Base-by-base conservation (phyloP, 2,329 filamentous ascomycete species). In the Scopulariopsis brevicaulis region DNA sequence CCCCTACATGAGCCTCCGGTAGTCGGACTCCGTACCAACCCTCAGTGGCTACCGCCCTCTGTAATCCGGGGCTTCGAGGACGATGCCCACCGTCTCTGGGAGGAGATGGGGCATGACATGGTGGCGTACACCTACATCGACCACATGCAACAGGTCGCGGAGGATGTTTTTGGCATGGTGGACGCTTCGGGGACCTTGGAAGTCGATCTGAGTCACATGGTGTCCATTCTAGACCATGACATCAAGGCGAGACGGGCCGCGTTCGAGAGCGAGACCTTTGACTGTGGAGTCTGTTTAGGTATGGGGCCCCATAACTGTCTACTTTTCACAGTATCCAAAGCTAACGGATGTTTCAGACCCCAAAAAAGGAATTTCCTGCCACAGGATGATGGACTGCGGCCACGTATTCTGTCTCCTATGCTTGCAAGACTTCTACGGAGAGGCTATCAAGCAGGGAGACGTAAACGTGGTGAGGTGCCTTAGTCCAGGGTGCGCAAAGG, bases 371-470 rank as follows among this genome's bases (percentile, higher is more conserved):
- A 72, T 75, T 0, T 80, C 77, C 12, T 97, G 94, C 69, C 88
- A 97, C 72, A 82, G 83, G 50, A 85, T 97, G 78, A 72, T 87
- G 53, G 84, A 86, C 59, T 99, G 94, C 69, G 84, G 83, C 0
- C 93, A 99, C 68, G 90, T 97, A 43, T 99, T 97, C 67, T 99
- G 94, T 70, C 74, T 86, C 20, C 71, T 83, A n/a, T 99, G 94
- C 66, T 76, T 99, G 2, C 86, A 89, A 62, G 90, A 93, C 64
- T 96, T 93, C 64, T 97, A 96, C 77, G 90, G 87, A 64, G 86
- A 84, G 62, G 91, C 90, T 63, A 96, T 99, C 65, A 83, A 77
- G 0, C 89, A 95, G 66, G 94, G 94, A 1, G 86, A 95, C 65
- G 76, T 99, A 20, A 78, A 84, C 54, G 82, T 82, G 8, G 86